phyloP scores from a whole-genome alignment of 2,329 filamentous ascomycete genomes.

The Aspergillus transmontanensis region DNA sequence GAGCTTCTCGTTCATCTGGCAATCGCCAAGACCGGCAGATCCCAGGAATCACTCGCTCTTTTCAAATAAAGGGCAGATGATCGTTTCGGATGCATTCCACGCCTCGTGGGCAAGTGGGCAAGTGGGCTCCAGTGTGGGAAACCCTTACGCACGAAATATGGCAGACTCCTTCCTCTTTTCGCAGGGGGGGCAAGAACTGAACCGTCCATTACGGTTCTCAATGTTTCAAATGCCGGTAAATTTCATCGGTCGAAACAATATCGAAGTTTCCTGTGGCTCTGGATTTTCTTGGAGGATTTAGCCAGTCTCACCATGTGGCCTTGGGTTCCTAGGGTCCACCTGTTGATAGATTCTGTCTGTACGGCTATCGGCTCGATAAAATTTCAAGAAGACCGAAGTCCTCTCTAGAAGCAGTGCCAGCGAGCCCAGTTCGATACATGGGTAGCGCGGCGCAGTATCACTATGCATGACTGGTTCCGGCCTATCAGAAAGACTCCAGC shows the following conservation, averaged over 20 bases:
- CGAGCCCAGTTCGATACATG: constrained; percentile 6
- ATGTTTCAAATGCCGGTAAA: not conserved
- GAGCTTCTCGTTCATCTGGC: constrained; percentile 17
- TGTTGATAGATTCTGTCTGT: constrained; percentile 8
- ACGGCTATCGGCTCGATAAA: constrained; percentile 8
- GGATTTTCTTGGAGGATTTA: not conserved
- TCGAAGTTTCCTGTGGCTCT: not conserved
- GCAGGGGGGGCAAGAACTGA: not conserved
- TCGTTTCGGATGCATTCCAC: constrained; percentile 8
- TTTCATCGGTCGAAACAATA: not conserved
- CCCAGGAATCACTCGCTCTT: constrained; percentile 12
- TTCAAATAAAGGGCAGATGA: constrained; percentile 16
- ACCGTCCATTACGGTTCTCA: not conserved
- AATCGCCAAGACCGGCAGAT: constrained; percentile 23
- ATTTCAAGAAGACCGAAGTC: constrained; percentile 1
- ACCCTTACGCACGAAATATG: constrained; percentile 1
- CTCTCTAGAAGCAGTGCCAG: not conserved
- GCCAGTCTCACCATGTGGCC: constrained; percentile 22
- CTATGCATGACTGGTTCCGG: constrained; percentile 7
- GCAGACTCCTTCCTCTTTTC: constrained; percentile 2
- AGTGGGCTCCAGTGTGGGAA: constrained; percentile 2
- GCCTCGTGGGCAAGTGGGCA: constrained; percentile 5
- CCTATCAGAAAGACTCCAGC: constrained; percentile 12
- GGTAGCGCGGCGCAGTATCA: constrained; percentile 13
- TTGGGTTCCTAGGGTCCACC: constrained; percentile 20